Evolutionary conservation across 331 rosid genomes (phyloP), one percentile per base, ranked within the genome.

Genomic region (Prunus yedoensis): DNA sequence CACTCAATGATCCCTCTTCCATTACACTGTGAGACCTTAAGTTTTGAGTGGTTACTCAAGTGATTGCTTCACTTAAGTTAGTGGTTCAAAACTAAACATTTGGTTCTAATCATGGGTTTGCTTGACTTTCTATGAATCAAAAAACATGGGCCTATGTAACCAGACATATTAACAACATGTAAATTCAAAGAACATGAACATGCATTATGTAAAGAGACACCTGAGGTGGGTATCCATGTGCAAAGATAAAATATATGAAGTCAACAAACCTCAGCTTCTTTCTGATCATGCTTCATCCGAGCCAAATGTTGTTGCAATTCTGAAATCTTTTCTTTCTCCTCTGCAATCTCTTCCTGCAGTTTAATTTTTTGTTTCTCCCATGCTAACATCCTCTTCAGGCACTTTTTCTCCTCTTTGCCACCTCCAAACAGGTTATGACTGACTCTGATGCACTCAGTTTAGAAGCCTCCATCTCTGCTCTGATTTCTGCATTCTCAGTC

Each of bases 401-500:
- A 87, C 74, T 84, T 94, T 69, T 88, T 94, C 92, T 94, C 97
- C 93, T 90, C 90, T 92, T 94, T 16, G 90, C 93, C 58, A 90
- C 90, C 85, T 94, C 91, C 78, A 89, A 86, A 84, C 96, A 87
- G 77, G 96, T 80, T 14, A 78, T 77, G 64, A 85, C 93, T 0
- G 97, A 92, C 80, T 94, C 99, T 50, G 96, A 88, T 15, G 99
- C 95, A 86, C 97, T 94, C 83, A 94, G 78, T 74, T 94, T 94
- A 51, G 94, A 92, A 80, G 99, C 99, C 90, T 92, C 96, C 95
- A 90, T 91, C 88, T 94, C 97, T 79, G 99, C 99, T 78, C 86
- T 89, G 77, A 94, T 89, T 84, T 94, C 99, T 23, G 97, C 99
- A 87, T 90, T 90, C 85, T 94, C 96, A 8, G 79, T 82, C 87